Evolutionary conservation across 2,329 filamentous ascomycete genomes (phyloP).

Genomic region (Nigrograna mackinnonii): DNA sequence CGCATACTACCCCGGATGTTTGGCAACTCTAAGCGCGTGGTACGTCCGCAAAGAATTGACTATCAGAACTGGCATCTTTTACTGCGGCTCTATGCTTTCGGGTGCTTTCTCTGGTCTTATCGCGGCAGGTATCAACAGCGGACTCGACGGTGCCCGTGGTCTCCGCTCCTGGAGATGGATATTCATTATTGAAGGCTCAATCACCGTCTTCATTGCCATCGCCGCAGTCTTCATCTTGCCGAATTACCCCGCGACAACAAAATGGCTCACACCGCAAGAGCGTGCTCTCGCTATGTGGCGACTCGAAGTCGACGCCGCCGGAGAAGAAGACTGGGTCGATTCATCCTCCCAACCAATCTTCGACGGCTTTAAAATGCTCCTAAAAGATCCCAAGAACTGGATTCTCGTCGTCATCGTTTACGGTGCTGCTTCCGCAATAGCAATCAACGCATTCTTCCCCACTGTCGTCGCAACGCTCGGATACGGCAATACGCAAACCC

Average conservation of each 20-base stretch:
- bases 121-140: slow-evolving; percentile 38
- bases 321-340: slow-evolving; percentile 34
- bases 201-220: slow-evolving; percentile 35
- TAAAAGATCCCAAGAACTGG: slow-evolving; percentile 42
- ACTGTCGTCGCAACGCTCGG: slow-evolving; percentile 56
- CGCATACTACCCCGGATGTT: slow-evolving; percentile 39
- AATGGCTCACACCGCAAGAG: slow-evolving; percentile 51
- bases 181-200: slow-evolving; percentile 31
- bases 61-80: slow-evolving; percentile 55
- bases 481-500: slow-evolving; percentile 49
- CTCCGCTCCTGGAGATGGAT: slow-evolving; percentile 30
- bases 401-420: slow-evolving; percentile 2
- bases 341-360: slow-evolving; percentile 4
- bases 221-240: slow-evolving; percentile 47
- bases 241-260: slow-evolving; percentile 39
- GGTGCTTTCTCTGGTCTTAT: slow-evolving; percentile 49
- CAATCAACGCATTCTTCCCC: slow-evolving; percentile 43
- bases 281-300: slow-evolving; percentile 39
- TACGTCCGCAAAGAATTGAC: slow-evolving; percentile 44
- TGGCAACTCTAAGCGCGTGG: slow-evolving; percentile 39
- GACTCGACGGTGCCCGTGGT: slow-evolving; percentile 22
- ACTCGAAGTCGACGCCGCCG: slow-evolving; percentile 52
- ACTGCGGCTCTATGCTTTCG: slow-evolving; percentile 47
- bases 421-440: not conserved
- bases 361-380: slow-evolving; percentile 48